Evolutionary conservation across 2,329 filamentous ascomycete genomes (phyloP).

Genomic region (Cordyceps militaris): DNA sequence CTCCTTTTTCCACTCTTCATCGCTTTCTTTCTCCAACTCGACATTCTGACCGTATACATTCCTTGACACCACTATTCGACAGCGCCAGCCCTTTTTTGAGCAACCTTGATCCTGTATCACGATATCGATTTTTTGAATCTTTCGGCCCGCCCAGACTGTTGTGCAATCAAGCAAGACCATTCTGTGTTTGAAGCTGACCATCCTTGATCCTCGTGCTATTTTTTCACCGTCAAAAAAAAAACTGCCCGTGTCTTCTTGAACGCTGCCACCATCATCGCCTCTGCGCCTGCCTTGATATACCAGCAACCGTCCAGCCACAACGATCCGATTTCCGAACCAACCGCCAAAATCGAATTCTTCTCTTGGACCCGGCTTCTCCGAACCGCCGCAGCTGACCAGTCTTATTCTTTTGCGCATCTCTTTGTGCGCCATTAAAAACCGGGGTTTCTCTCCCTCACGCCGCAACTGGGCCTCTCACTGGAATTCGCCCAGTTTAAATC

Average conservation of each 20-base stretch:
- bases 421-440: conserved; percentile 4
- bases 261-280: not conserved
- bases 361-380: not conserved
- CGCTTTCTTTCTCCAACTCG: not conserved
- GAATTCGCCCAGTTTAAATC: conserved; percentile 11
- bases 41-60: conserved; percentile 7
- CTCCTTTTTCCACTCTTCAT: conserved; percentile 1
- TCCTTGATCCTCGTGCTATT: not conserved
- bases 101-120: conserved; percentile 7
- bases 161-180: conserved; percentile 8
- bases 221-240: not conserved
- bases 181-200: not conserved
- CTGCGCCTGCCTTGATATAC: not conserved
- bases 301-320: not conserved
- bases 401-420: not conserved
- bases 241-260: not conserved
- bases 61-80: conserved; percentile 4
- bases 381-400: not conserved
- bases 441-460: not conserved
- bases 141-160: conserved; percentile 8
- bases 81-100: not conserved
- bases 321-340: conserved; percentile 2
- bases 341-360: not conserved
- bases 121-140: not conserved
- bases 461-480: conserved; percentile 7